Evolutionary conservation across 805 yeast species (phyloP), one percentile per base, ranked within the genome.

Genomic region (Zygosaccharomyces rouxii): DNA sequence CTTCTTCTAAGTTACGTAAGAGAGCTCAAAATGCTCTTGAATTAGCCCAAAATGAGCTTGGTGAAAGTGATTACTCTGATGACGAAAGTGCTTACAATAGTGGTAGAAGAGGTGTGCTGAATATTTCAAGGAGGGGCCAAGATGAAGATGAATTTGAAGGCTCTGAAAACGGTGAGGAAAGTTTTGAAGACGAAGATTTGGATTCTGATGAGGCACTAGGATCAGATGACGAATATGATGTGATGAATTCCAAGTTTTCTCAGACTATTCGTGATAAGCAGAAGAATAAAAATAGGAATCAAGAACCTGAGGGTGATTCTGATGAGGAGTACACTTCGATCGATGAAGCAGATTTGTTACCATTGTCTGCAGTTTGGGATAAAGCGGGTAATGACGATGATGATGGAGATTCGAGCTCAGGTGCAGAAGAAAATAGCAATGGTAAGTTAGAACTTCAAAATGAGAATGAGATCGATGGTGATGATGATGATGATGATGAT

Each of bases 161-260:
- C 14, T 63, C 59, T 7, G 64, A 51, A 1, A 62, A 55, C 10
- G 68, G 55, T 5, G 68, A 62, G 1, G 64, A 64, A 3, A 70
- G 66, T 21, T 71, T 79, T 53, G 79, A 72, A 42, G 86, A 81
- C 58, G 86, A 81, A 59, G 86, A 86, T 51, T 71, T 86, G 40
- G 88, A 84, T 57, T 87, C 96, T 0, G 97, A 89, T 64, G 96
- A 86, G 57, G 96, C 95, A 0, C 68, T 87, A 50, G 96, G 94
- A 0, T 83, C 94, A 0, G 95, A 78, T 49, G 90, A 85, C 55
- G 88, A 81, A 46, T 79, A 76, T 50, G 87, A 81, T 47, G 77
- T 74, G 6, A 66, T 83, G 56, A 77, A 79, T 64, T 79, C 86
- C 26, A 84, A 79, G 60, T 79, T 83, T 54, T 81, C 89, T 5